phyloP scores from a whole-genome alignment of 2,329 filamentous ascomycete species.

The Alternaria longipes region DNA sequence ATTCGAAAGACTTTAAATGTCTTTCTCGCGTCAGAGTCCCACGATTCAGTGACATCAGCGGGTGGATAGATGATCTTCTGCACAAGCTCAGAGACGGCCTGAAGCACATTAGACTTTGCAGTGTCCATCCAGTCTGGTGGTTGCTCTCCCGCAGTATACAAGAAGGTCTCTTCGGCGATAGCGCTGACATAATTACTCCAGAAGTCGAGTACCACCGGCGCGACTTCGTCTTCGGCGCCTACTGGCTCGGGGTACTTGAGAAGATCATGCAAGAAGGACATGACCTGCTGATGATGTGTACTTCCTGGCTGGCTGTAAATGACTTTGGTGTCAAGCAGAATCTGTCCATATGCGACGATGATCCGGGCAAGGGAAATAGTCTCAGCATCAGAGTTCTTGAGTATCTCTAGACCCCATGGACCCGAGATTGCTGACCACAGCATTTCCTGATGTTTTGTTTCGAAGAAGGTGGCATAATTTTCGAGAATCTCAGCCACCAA shows the following conservation, averaged over 20 bases:
- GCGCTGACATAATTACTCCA: conserved; percentile 81
- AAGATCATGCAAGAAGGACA: conserved; percentile 68
- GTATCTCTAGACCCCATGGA: conserved; percentile 48
- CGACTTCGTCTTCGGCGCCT: conserved; percentile 77
- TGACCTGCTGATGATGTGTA: conserved; percentile 45
- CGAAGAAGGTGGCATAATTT: conserved; percentile 48
- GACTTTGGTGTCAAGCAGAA: conserved; percentile 43
- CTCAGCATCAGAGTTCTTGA: conserved; percentile 47
- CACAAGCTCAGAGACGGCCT: conserved; percentile 73
- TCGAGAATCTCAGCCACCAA: conserved; percentile 48
- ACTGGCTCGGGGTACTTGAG: conserved; percentile 72
- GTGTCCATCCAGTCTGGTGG: conserved; percentile 64
- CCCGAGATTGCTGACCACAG: conserved; percentile 47
- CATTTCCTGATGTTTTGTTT: conserved; percentile 42
- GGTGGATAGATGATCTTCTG: conserved; percentile 75
- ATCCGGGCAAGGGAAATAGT: conserved; percentile 48
- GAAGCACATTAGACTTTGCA: conserved; percentile 68
- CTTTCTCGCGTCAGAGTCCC: conserved; percentile 74
- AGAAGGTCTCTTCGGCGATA: conserved; percentile 63
- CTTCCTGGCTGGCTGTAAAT: conserved; percentile 60
- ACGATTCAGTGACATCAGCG: conserved; percentile 64
- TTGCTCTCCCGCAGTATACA: conserved; percentile 47
- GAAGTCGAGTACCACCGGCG: conserved; percentile 78
- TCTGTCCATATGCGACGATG: conserved; percentile 49
- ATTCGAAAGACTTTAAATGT: conserved; percentile 77